Evolutionary conservation across 108 stramenopile genomes (phyloP).

Genomic region (Cyclotella choctawhatcheeana): DNA sequence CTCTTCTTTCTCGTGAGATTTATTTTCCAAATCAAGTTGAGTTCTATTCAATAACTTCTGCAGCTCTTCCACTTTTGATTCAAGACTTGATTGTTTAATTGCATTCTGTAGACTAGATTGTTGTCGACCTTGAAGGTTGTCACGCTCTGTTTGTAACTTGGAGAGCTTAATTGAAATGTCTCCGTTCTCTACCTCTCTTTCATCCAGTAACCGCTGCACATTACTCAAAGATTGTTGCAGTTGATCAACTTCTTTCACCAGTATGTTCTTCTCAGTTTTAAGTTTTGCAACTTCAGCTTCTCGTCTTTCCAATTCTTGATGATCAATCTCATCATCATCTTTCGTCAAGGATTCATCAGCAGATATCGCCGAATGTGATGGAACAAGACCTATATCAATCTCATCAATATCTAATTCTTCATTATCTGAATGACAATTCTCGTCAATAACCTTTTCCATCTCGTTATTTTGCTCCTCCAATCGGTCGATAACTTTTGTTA

Average conservation of each 20-base stretch:
- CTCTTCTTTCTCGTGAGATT: neutral
- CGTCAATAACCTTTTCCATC: constrained; percentile 21
- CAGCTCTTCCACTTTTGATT: neutral
- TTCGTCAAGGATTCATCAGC: constrained; percentile 6
- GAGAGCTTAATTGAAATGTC: neutral
- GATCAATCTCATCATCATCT: constrained; percentile 9
- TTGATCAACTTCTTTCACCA: constrained; percentile 7
- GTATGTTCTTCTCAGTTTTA: neutral
- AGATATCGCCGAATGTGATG: neutral
- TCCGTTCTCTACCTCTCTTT: neutral
- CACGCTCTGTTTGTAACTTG: neutral
- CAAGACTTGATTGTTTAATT: neutral
- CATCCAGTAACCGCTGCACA: neutral
- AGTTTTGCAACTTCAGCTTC: neutral
- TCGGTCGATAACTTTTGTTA: constrained; percentile 3
- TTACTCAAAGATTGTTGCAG: constrained; percentile 2
- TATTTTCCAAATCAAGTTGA: neutral
- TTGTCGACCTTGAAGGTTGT: neutral
- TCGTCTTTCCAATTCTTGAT: too few relatives aligned
- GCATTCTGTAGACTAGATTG: neutral
- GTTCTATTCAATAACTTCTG: neutral
- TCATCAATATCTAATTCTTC: constrained; percentile 6
- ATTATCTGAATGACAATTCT: neutral
- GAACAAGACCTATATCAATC: neutral
- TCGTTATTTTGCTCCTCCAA: constrained; percentile 15